phyloP scores from a whole-genome alignment of 306 rosid genomes.

The Oemleria cerasiformis region DNA sequence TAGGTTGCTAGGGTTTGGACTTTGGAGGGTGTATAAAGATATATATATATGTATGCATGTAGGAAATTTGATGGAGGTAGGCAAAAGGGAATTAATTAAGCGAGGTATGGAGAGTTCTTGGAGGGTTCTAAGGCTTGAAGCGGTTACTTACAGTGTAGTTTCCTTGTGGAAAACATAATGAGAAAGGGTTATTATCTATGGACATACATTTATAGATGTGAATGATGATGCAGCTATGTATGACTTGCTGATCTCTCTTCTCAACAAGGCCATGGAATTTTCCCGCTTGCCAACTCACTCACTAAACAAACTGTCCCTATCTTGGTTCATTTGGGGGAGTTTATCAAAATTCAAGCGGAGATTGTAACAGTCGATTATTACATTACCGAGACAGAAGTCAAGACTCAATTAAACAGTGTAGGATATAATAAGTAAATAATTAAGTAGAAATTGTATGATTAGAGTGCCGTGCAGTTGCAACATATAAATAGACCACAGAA shows the following conservation, averaged over 20 bases:
- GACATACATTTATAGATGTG: not conserved
- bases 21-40: not conserved
- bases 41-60: not conserved
- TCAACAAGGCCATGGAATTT: not conserved
- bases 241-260: not conserved
- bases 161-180: conserved; percentile 19
- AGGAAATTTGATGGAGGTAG: not conserved
- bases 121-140: conserved; percentile 12
- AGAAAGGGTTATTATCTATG: not conserved
- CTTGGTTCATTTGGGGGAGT: too few relatives aligned
- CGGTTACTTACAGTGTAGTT: conserved; percentile 21
- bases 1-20: not conserved
- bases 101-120: not conserved
- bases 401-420: too few relatives aligned
- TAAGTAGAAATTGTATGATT: too few relatives aligned
- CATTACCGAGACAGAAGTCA: too few relatives aligned
- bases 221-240: not conserved
- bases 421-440: too few relatives aligned
- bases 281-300: not conserved
- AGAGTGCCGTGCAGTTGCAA: too few relatives aligned
- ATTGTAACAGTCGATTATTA: too few relatives aligned
- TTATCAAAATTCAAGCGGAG: too few relatives aligned
- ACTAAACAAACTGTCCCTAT: too few relatives aligned
- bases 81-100: not conserved
- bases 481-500: too few relatives aligned